Conservation (phyloP, 441 rosid genomes). For the Populus trichocarpa region DNA sequence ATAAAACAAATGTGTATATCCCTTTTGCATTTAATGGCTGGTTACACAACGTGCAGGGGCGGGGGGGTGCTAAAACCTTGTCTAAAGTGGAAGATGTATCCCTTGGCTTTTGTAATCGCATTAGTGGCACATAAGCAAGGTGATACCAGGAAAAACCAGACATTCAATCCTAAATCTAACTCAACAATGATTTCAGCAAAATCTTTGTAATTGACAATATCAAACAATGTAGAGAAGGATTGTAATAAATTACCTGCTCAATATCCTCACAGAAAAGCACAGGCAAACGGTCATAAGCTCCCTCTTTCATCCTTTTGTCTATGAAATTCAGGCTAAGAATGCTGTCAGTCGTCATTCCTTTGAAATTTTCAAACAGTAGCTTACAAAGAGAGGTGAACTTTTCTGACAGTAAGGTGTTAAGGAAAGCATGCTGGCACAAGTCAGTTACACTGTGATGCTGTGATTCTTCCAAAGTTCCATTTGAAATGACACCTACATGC, state of each 20-base stretch:
- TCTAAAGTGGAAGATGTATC: background rate
- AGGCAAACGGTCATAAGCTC: conserved; percentile 69
- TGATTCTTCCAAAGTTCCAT: conserved; percentile 36
- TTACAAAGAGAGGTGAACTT: conserved; percentile 71
- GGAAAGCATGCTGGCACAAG: conserved; percentile 61
- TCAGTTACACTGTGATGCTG: conserved; percentile 40
- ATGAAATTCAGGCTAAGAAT: conserved; percentile 48
- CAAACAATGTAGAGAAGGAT: conserved; percentile 10
- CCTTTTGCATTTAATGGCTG: background rate
- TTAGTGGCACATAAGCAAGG: background rate
- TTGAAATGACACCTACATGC: conserved; percentile 30
- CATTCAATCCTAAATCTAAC: conserved; percentile 3
- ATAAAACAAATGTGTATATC: background rate
- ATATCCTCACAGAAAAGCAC: conserved; percentile 57
- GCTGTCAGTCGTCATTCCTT: conserved; percentile 55
- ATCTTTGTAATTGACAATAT: background rate
- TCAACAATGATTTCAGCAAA: conserved; percentile 9
- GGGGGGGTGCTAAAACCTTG: background rate
- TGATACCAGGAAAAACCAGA: background rate
- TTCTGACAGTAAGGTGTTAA: conserved; percentile 57
- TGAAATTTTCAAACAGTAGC: conserved; percentile 63
- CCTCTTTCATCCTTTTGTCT: conserved; percentile 72
- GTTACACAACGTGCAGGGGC: background rate
- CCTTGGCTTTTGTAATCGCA: background rate
- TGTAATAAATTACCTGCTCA: conserved; percentile 48